Evolutionary conservation across 192 early-diverging fungal genomes (phyloP).

Genomic region (Martensiomyces pterosporus): DNA sequence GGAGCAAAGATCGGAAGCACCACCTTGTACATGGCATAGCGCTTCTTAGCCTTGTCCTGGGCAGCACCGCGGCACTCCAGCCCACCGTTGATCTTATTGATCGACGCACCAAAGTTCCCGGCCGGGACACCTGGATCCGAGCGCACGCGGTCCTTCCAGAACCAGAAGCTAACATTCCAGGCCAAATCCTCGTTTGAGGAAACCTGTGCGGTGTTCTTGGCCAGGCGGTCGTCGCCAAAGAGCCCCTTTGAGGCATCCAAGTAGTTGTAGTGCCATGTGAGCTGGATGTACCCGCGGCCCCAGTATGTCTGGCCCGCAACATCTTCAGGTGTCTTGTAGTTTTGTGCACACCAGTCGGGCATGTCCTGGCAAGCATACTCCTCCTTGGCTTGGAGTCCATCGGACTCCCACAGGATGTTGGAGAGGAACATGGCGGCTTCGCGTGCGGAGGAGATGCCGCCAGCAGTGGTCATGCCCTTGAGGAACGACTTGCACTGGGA

Average conservation of each 20-base stretch:
- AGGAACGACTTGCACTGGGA: conserved; percentile 44
- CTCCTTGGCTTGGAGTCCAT: conserved; percentile 42
- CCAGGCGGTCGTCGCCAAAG: conserved; percentile 37
- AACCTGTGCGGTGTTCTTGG: conserved; percentile 24
- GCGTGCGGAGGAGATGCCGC: conserved; percentile 30
- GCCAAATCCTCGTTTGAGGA: conserved; percentile 30
- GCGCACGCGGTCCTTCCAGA: conserved; percentile 46
- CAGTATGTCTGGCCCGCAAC: conserved; percentile 37
- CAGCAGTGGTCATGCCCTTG: conserved; percentile 24
- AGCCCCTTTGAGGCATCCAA: conserved; percentile 38
- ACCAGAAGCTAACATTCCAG: conserved; percentile 45
- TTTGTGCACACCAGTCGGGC: conserved; percentile 41
- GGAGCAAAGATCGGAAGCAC: conserved; percentile 37
- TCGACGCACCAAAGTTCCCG: conserved; percentile 50
- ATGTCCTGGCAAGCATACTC: conserved; percentile 39
- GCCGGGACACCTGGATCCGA: conserved; percentile 27
- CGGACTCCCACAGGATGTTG: conserved; percentile 50
- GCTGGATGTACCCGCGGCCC: conserved; percentile 53
- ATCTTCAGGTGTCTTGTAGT: conserved; percentile 41
- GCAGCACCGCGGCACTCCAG: conserved; percentile 43
- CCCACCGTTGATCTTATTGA: conserved; percentile 49
- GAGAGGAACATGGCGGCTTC: conserved; percentile 53
- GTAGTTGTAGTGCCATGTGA: conserved; percentile 51
- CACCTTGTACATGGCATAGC: conserved; percentile 47
- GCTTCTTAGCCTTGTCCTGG: conserved; percentile 46